phyloP scores from a whole-genome alignment of 2,329 filamentous ascomycete species.

The Dothistroma septosporum region DNA sequence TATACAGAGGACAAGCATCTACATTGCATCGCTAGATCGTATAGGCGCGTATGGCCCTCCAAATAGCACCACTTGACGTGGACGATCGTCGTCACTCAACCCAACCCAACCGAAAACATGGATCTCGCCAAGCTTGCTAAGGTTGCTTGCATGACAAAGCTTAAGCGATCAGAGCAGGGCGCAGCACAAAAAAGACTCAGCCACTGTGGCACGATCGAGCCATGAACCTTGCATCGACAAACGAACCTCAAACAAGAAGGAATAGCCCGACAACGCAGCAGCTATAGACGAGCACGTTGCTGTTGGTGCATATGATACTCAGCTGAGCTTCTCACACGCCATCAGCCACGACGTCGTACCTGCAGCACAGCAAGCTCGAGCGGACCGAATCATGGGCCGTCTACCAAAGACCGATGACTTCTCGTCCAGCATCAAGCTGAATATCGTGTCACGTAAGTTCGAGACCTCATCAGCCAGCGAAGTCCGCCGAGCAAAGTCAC shows the following conservation, averaged over 20 bases:
- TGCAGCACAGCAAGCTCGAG: not conserved
- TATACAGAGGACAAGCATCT: not conserved
- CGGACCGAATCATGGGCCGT: constrained; percentile 32
- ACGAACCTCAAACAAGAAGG: not conserved
- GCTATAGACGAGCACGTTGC: no score
- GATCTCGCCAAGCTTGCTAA: not conserved
- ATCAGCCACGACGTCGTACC: not conserved
- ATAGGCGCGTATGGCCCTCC: not conserved
- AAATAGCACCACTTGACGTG: not conserved
- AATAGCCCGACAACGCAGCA: not conserved
- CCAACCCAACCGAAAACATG: not conserved
- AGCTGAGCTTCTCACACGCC: not conserved
- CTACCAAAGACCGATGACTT: constrained; percentile 45
- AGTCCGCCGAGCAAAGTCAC: not conserved
- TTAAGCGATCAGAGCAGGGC: not conserved
- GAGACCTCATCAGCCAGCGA: not conserved
- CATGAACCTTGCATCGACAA: not conserved
- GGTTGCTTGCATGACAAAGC: not conserved
- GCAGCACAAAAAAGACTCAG: not conserved
- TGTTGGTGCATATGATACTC: not conserved
- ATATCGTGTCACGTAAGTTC: constrained; percentile 45
- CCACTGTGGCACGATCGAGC: not conserved
- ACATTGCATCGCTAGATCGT: not conserved
- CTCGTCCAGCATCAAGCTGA: constrained; percentile 38
- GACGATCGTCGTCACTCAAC: not conserved